Evolutionary conservation across 2,329 filamentous ascomycete genomes (phyloP).

Genomic region (Uncinocarpus reesii): DNA sequence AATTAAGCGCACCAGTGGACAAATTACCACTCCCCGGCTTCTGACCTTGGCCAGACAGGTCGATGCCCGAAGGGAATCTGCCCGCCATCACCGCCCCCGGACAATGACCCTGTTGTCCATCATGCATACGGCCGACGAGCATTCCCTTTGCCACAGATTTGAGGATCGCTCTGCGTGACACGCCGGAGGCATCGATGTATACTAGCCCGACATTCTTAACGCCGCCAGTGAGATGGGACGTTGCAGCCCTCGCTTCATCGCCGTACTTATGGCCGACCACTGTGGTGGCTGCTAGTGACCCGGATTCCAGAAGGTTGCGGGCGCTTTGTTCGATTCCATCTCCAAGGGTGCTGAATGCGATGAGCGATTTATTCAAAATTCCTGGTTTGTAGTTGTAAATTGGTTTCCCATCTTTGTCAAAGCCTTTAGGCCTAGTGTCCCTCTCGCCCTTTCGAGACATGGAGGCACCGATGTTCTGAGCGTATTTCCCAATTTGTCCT

Average conservation of each 20-base stretch:
- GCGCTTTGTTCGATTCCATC: conserved; percentile 88
- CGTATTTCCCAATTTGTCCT: conserved; percentile 68
- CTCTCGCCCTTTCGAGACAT: conserved; percentile 53
- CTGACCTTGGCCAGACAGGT: conserved; percentile 16
- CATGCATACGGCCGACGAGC: conserved; percentile 45
- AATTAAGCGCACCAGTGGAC: not conserved
- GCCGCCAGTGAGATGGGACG: conserved; percentile 65
- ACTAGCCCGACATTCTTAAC: conserved; percentile 95
- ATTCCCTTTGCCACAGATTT: conserved; percentile 96
- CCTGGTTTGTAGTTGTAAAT: conserved; percentile 68
- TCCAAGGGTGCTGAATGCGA: conserved; percentile 88
- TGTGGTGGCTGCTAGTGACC: conserved; percentile 67
- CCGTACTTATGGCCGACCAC: conserved; percentile 89
- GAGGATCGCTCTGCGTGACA: conserved; percentile 77
- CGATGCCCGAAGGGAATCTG: conserved; percentile 20
- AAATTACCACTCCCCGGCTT: not conserved
- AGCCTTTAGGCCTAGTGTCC: conserved; percentile 45
- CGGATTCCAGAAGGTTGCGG: conserved; percentile 62
- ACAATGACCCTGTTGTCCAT: conserved; percentile 42
- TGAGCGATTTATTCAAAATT: conserved; percentile 86
- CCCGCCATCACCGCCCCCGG: conserved; percentile 38
- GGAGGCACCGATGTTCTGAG: conserved; percentile 78
- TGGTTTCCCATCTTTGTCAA: conserved; percentile 59
- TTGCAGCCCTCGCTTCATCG: conserved; percentile 67
- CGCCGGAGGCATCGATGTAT: conserved; percentile 92